Percentiles rank a stretch among this genome's conserved stretches.
These are phyloP conservation scores for Cladosporium halotolerans DNA, from an alignment of 2,329 filamentous ascomycete species.

Conservation along the genomic window DNA sequence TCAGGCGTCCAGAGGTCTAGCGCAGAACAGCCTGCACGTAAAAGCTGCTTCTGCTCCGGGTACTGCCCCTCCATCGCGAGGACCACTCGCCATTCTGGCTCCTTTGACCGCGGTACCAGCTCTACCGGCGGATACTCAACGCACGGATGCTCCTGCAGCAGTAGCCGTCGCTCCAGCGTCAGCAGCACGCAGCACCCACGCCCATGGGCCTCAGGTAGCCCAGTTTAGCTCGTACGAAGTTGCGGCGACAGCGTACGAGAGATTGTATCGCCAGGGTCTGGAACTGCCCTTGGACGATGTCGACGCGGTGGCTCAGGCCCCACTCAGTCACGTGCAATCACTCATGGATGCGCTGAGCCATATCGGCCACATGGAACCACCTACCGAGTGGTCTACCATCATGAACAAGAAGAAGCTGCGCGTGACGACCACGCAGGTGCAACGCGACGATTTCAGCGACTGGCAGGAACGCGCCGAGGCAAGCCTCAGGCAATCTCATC, in stretches of 20 bases:
- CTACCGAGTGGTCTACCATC: not conserved
- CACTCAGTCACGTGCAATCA: not conserved
- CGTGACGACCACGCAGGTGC: no score
- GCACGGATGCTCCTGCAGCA: no score
- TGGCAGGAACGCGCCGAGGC: not conserved
- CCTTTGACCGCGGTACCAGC: no score
- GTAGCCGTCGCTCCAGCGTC: not conserved
- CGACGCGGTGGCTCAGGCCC: not conserved
- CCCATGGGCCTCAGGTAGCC: not conserved
- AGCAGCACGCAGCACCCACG: not conserved
- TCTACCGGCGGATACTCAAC: no score
- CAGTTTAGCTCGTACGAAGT: not conserved
- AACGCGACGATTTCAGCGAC: no score
- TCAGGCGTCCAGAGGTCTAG: no score
- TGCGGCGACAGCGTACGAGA: not conserved
- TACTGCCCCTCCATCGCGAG: no score
- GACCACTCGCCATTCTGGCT: no score
- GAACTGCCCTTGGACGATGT: not conserved
- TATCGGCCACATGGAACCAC: not conserved
- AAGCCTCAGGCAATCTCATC: not conserved
- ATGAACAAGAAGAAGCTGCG: no score
- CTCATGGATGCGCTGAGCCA: not conserved
- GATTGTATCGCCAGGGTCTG: not conserved
- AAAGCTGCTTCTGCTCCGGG: no score
- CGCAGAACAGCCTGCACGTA: no score